These are phyloP conservation scores for Clausena lansium DNA, from an alignment of 345 rosid genomes.

Conservation along the genomic window DNA sequence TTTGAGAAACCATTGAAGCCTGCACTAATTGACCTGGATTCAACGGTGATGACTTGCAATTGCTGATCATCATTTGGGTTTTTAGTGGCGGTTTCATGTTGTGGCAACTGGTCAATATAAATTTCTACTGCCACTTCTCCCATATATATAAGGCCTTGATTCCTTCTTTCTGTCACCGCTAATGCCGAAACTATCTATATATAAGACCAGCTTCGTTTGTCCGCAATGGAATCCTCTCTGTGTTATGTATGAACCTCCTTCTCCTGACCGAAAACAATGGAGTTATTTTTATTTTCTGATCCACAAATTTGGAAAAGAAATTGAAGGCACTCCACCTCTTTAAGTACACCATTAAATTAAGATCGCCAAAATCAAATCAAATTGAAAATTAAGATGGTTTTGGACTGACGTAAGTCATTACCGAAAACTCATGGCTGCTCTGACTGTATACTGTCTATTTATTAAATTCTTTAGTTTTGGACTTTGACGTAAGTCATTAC, in stretches of 20 bases:
- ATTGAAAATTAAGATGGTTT: neutral
- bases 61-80: neutral
- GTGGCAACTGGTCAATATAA: neutral
- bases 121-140: slow-evolving; percentile 4
- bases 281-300: neutral
- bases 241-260: neutral
- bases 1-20: neutral
- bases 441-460: too few relatives aligned
- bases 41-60: slow-evolving; percentile 5
- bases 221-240: neutral
- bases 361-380: too few relatives aligned
- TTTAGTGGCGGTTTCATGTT: neutral
- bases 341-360: too few relatives aligned
- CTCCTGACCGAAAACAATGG: neutral
- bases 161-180: neutral
- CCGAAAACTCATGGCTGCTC: too few relatives aligned
- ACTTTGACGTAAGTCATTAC: too few relatives aligned
- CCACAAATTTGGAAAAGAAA: neutral
- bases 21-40: neutral
- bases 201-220: neutral
- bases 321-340: neutral
- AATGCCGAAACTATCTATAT: neutral
- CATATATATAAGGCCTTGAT: neutral
- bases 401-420: neutral
- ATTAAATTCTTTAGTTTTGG: too few relatives aligned